These are phyloP conservation scores for Cladosporium colombiae DNA, from an alignment of 2,329 filamentous ascomycete species.

Conservation along the genomic window DNA sequence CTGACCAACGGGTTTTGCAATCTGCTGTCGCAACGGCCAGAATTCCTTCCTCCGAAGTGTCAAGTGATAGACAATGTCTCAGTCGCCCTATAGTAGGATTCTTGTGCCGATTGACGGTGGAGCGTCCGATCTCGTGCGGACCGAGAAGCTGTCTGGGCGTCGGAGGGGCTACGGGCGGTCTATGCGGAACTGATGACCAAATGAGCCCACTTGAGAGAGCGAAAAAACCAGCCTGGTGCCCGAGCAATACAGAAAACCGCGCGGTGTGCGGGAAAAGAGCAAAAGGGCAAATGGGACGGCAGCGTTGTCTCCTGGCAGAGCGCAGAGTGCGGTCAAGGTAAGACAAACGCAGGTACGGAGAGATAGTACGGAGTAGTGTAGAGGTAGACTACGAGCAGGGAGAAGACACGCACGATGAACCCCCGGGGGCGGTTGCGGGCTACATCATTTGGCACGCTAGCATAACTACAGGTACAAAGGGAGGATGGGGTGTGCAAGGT, in stretches of 20 bases:
- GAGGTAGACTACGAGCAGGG: constrained; percentile 1
- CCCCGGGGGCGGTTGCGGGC: not conserved
- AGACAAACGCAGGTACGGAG: constrained; percentile 19
- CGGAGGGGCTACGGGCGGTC: constrained; percentile 18
- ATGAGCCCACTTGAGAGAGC: constrained; percentile 8
- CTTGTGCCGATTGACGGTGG: constrained; percentile 9
- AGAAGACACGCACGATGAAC: constrained; percentile 14
- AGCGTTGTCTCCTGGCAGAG: constrained; percentile 15
- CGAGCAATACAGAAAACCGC: constrained; percentile 8
- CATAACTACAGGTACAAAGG: constrained; percentile 5
- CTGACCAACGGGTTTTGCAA: constrained; percentile 20
- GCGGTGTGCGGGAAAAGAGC: not conserved
- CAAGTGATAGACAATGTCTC: constrained; percentile 19
- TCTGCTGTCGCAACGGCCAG: constrained; percentile 17
- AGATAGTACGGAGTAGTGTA: constrained; percentile 7
- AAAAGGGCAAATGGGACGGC: constrained; percentile 4
- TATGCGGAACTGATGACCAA: constrained; percentile 20
- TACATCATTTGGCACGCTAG: constrained; percentile 21
- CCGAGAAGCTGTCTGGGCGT: constrained; percentile 19
- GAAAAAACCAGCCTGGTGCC: constrained; percentile 9
- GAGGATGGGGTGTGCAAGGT: constrained; percentile 18
- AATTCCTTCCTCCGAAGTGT: constrained; percentile 7
- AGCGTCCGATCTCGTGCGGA: constrained; percentile 13
- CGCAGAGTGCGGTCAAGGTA: constrained; percentile 15
- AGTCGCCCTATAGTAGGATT: constrained; percentile 18